phyloP scores from a whole-genome alignment of 345 rosid genomes.

The Salix purpurea region DNA sequence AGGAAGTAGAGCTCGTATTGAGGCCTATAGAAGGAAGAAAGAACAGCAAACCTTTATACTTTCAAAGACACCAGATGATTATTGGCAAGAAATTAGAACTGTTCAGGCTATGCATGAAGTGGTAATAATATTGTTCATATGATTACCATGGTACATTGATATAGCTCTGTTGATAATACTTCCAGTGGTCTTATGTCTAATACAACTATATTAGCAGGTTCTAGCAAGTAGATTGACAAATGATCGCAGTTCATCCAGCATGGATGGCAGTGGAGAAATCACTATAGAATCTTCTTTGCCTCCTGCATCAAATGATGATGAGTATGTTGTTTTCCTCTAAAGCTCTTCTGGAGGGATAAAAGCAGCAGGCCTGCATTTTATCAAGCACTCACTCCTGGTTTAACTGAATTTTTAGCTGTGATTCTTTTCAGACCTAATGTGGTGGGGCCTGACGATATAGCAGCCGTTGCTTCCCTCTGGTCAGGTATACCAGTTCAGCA shows the following conservation, averaged over 20 bases:
- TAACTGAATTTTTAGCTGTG: constrained; percentile 14
- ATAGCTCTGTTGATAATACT: constrained; percentile 8
- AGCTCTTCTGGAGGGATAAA: constrained; percentile 3
- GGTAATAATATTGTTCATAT: constrained; percentile 43
- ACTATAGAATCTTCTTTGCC: constrained; percentile 48
- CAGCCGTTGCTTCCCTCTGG: constrained; percentile 90
- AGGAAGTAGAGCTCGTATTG: constrained; percentile 90
- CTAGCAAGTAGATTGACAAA: constrained; percentile 48
- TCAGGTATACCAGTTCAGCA: constrained; percentile 97
- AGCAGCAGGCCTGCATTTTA: constrained; percentile 2
- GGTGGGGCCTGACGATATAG: constrained; percentile 93
- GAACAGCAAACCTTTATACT: constrained; percentile 75
- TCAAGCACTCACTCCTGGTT: neutral
- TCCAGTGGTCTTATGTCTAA: constrained; percentile 12
- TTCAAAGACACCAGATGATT: constrained; percentile 77
- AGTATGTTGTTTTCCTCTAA: constrained; percentile 44
- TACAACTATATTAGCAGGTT: constrained; percentile 39
- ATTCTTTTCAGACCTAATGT: constrained; percentile 52
- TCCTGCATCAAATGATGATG: constrained; percentile 45
- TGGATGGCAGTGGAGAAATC: constrained; percentile 42
- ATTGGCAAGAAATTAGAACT: constrained; percentile 96
- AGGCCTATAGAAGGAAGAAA: constrained; percentile 76
- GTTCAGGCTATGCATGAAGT: constrained; percentile 97
- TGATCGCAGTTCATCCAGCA: constrained; percentile 36
- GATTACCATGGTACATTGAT: neutral